Base-by-base conservation (phyloP, 192 early-diverging fungal genomes). In the Podila horticola region DNA sequence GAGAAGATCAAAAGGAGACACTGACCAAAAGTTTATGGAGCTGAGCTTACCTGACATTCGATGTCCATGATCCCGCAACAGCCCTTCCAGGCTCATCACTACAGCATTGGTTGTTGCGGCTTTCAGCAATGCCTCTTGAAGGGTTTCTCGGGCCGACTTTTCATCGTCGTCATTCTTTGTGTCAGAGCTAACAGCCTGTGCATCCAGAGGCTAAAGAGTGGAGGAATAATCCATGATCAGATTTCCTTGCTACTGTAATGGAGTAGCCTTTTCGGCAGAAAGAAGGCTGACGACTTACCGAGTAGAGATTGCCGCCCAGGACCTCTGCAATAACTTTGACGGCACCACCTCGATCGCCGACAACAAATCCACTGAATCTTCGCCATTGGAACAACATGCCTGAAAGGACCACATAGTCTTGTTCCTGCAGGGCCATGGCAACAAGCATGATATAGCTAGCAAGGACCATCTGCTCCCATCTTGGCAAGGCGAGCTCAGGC, bases 371-470 rank as follows among this genome's bases (percentile, higher is more conserved):
- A 19, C 76, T 81, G 48, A 81, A 81, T 6, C 76, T 49, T 30
- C 76, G 34, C 76, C 76, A 81, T 49, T 81, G 76, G 71, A 81
- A 81, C 6, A 81, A 70, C 76, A 81, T 81, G 8, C 66, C 76
- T 10, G 76, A 13, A 2, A 81, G 45, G 3, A 62, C 49, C 5
- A 66, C 71, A 60, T 81, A 81, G 38, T 81, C 66, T 29, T 81
- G 65, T 17, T 81, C 77, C 49, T 73, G 66, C 61, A 81, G 38
- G 17, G 77, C 72, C 67, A 81, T 72, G 24, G 73, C 52, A 24
- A 81, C 77, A 34, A 81, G 67, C 77, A 81, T 81, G 45, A 81
- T 81, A 22, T 81, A 81, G 33, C 77, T 81, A 31, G 77, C 77
- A 33, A 81, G 58, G 5, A 81, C 77, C 77, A 81, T 81, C 28